phyloP scores from a whole-genome alignment of 139 green algal genomes.

The Coelastrella sp. region DNA sequence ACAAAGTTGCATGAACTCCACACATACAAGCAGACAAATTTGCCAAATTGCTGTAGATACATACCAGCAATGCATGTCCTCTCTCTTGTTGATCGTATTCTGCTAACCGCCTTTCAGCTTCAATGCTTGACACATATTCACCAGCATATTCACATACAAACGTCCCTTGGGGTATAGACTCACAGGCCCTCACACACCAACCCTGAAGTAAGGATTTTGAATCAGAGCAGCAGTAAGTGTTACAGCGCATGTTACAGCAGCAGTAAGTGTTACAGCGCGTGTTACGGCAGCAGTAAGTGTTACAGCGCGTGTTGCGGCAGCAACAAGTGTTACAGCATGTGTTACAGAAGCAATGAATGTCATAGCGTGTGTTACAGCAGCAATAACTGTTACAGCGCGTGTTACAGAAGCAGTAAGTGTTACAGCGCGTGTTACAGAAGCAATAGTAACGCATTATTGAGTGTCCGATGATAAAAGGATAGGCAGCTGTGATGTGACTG shows the following conservation, averaged over 20 bases:
- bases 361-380: not conserved
- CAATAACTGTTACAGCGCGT: too few relatives aligned
- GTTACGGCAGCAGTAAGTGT: not conserved
- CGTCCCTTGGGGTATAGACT: constrained; percentile 46
- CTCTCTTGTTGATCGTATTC: constrained; percentile 58
- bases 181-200: constrained; percentile 48
- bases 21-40: too few relatives aligned
- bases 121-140: constrained; percentile 58
- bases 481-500: too few relatives aligned
- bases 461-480: too few relatives aligned
- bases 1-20: too few relatives aligned
- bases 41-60: too few relatives aligned
- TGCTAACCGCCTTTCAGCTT: constrained; percentile 57
- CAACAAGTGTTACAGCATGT: too few relatives aligned
- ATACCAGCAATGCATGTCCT: constrained; percentile 73
- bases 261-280: too few relatives aligned
- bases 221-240: not conserved
- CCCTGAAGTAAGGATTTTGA: constrained; percentile 50
- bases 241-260: not conserved
- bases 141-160: constrained; percentile 73
- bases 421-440: not conserved
- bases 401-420: not conserved
- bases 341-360: not conserved
- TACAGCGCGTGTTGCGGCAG: not conserved
- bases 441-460: too few relatives aligned